A percentile compares a stretch with the other conserved stretches of the same genome.
Evolutionary conservation across 2,329 filamentous ascomycete species (phyloP).

Genomic region (Colletotrichum siamense): DNA sequence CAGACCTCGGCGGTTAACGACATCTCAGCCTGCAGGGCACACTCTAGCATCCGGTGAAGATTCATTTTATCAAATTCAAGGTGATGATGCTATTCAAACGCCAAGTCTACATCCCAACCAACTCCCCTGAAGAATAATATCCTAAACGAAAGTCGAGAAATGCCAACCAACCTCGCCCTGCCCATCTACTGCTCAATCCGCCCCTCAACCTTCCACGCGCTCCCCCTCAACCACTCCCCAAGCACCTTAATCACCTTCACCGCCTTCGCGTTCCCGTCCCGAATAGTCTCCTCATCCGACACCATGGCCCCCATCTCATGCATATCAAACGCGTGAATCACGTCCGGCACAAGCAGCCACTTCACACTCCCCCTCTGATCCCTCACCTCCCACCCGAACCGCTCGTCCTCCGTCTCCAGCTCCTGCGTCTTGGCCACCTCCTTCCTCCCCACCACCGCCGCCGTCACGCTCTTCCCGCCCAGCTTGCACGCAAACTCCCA

Average conservation of each 20-base stretch:
- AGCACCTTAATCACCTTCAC: constrained; percentile 31
- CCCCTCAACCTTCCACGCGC: constrained; percentile 31
- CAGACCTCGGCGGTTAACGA: background rate
- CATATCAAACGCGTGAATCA: constrained; percentile 45
- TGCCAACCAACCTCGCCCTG: background rate
- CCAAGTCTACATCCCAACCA: background rate
- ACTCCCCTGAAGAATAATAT: background rate
- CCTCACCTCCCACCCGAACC: constrained; percentile 39
- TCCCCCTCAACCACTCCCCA: constrained; percentile 33
- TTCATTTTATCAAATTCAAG: background rate
- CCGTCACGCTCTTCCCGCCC: constrained; percentile 18
- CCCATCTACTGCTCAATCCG: background rate
- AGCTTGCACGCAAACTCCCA: constrained; percentile 24
- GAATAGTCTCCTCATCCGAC: constrained; percentile 31
- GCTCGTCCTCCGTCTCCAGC: constrained; percentile 35
- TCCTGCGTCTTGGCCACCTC: constrained; percentile 18
- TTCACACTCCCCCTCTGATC: constrained; percentile 33
- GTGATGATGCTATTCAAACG: background rate
- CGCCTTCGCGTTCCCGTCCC: constrained; percentile 35
- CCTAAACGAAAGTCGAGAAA: background rate
- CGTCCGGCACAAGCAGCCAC: constrained; percentile 48
- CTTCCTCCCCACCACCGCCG: constrained; percentile 10
- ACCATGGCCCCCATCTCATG: constrained; percentile 29
- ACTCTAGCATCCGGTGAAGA: fast-evolving
- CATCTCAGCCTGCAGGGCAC: background rate